Evolutionary conservation across 2,329 filamentous ascomycete genomes (phyloP).

Genomic region (Myriangium duriaei): DNA sequence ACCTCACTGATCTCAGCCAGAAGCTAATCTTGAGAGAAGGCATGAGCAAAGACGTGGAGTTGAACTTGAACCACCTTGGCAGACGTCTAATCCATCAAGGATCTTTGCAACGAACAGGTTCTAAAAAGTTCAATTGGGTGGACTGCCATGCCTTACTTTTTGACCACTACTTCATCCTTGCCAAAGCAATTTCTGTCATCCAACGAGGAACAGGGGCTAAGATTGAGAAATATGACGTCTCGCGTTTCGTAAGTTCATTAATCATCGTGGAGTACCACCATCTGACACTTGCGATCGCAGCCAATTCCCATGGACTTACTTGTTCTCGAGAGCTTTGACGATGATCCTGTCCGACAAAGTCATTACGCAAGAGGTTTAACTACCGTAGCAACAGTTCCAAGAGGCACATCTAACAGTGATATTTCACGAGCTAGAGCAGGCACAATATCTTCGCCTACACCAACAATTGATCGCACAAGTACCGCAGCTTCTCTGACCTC

Average conservation of each 20-base stretch:
- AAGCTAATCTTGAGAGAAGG: constrained; percentile 78
- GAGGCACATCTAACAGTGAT: constrained; percentile 19
- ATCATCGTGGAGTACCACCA: constrained; percentile 18
- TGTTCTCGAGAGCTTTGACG: constrained; percentile 81
- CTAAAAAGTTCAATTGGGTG: constrained; percentile 81
- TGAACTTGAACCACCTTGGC: constrained; percentile 90
- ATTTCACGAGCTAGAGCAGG: constrained; percentile 11
- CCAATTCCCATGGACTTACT: constrained; percentile 94
- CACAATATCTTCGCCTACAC: constrained; percentile 24
- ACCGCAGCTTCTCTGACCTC: constrained; percentile 49
- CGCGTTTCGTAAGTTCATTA: constrained; percentile 55
- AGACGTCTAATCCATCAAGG: constrained; percentile 80
- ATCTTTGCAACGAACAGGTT: constrained; percentile 78
- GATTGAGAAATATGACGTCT: constrained; percentile 80
- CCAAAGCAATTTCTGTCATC: constrained; percentile 55
- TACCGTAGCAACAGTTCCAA: constrained; percentile 49
- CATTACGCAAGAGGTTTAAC: constrained; percentile 58
- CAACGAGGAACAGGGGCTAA: constrained; percentile 55
- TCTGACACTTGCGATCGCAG: constrained; percentile 24
- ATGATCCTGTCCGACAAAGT: constrained; percentile 77
- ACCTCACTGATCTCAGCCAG: constrained; percentile 68
- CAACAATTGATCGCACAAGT: constrained; percentile 50
- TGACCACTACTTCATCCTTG: constrained; percentile 89
- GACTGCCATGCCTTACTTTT: constrained; percentile 90
- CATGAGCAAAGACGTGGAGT: constrained; percentile 67